phyloP scores from a whole-genome alignment of 2,329 filamentous ascomycete genomes.

The Talaromyces sp. region DNA sequence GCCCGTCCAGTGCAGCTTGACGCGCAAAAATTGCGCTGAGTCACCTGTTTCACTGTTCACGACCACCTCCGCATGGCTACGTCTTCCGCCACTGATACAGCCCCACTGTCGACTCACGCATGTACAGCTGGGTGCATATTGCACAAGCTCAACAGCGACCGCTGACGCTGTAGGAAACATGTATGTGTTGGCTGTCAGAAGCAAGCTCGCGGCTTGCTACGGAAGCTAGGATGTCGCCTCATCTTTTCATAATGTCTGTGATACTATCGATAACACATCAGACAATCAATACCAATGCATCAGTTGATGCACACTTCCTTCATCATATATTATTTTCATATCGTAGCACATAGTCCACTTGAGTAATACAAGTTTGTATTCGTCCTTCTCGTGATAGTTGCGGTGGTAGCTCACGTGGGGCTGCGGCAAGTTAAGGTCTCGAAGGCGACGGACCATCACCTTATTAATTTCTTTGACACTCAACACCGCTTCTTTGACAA shows the following conservation, averaged over 20 bases:
- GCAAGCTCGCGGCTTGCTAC: neutral
- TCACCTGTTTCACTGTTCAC: constrained; percentile 3
- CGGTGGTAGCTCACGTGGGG: neutral
- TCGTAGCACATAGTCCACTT: neutral
- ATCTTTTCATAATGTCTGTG: neutral
- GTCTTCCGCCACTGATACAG: neutral
- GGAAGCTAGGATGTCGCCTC: constrained; percentile 3
- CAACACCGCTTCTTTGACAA: neutral
- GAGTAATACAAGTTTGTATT: neutral
- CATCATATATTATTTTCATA: neutral
- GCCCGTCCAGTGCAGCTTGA: constrained; percentile 32
- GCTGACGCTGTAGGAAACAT: constrained; percentile 1
- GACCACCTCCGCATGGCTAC: constrained; percentile 10
- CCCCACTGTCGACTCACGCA: neutral
- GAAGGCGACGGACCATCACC: neutral
- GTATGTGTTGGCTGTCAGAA: constrained; percentile 5
- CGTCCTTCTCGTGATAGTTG: neutral
- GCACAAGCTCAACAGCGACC: neutral
- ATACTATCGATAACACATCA: neutral
- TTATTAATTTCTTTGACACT: neutral
- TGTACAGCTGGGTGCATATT: neutral
- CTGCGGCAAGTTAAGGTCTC: neutral
- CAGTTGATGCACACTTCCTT: neutral
- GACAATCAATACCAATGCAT: constrained; percentile 3
- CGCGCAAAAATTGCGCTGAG: constrained; percentile 4